Evolutionary conservation across 106 monocot genomes (phyloP), one percentile per base, ranked within the genome.

Genomic region (Dendrobium huoshanense): DNA sequence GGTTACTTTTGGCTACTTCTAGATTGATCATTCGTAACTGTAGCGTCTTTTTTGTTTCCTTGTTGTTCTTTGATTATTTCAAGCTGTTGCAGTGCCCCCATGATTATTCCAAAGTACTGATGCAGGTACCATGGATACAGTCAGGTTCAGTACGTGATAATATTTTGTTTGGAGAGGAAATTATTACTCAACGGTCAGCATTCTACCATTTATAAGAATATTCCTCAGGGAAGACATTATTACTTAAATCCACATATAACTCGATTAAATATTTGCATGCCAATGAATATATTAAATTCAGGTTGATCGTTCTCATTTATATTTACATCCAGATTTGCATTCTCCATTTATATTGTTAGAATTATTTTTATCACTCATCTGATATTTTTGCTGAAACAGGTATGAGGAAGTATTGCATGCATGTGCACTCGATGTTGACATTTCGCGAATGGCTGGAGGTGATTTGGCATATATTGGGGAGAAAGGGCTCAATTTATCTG

Each of bases 401-500:
- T 99, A 93, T 81, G 42, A 5, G 82, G 91, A 99, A 83, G 95
- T 95, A 75, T 41, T 99, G 80, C 85, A 87, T 72, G 90, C 89
- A 81, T 99, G 98, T 84, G 86, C 95, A 41, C 93, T 99, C 75
- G 91, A 99, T 87, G 82, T 88, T 90, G 98, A 99, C 82, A 83
- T 95, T 75, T 93, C 91, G 75, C 83, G 77, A 43, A 99, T 99
- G 98, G 29, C 79, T 82, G 85, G 92, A 72, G 91, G 92, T 87
- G 98, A 99, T 84, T 29, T 88, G 25, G 79, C 88, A 56, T 85
- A 79, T 79, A 87, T 95, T 79, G 89, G 87, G 73, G 98, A 95
- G 81, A 99, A 93, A 85, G 98, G 98, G 42, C 18, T 87, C 45
- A 99, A 95, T 82, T 85, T 99, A 87, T 99, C 98, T 83, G 98